Percentiles rank a stretch among this genome's conserved stretches.
These are phyloP conservation scores for Solioccasus polychromus DNA, from an alignment of 768 basidiomycete genomes.

Conservation along the genomic window DNA sequence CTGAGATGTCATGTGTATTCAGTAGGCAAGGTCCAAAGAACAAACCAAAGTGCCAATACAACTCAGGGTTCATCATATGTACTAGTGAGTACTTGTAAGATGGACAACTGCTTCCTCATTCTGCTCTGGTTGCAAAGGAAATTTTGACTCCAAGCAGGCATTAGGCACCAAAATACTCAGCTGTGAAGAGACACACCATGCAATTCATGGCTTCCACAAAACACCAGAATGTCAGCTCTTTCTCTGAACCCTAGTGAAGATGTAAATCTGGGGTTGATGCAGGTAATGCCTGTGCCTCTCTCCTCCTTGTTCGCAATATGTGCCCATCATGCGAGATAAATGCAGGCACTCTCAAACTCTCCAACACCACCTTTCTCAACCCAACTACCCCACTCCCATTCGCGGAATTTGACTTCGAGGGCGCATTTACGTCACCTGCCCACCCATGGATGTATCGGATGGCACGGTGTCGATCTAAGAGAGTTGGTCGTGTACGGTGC, in stretches of 20 bases:
- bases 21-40: not conserved
- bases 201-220: constrained; percentile 93
- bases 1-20: constrained; percentile 51
- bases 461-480: constrained; percentile 48
- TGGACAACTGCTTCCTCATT: constrained; percentile 92
- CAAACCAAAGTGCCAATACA: constrained; percentile 86
- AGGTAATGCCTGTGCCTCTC: constrained; percentile 71
- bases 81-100: constrained; percentile 84
- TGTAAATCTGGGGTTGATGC: constrained; percentile 46
- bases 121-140: constrained; percentile 96
- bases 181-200: constrained; percentile 59
- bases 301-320: constrained; percentile 79
- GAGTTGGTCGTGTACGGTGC: constrained; percentile 50
- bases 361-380: constrained; percentile 91
- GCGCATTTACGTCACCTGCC: too few relatives aligned
- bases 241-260: constrained; percentile 84
- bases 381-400: constrained; percentile 93
- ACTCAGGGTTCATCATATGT: constrained; percentile 96
- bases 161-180: constrained; percentile 3
- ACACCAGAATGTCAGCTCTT: constrained; percentile 94
- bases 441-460: too few relatives aligned
- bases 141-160: constrained; percentile 71
- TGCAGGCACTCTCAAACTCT: constrained; percentile 93
- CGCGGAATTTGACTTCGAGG: too few relatives aligned
- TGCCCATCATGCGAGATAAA: constrained; percentile 97